These are phyloP conservation scores for Primulina huaijiensis DNA, from an alignment of 257 asterid genomes.

Conservation along the genomic window DNA sequence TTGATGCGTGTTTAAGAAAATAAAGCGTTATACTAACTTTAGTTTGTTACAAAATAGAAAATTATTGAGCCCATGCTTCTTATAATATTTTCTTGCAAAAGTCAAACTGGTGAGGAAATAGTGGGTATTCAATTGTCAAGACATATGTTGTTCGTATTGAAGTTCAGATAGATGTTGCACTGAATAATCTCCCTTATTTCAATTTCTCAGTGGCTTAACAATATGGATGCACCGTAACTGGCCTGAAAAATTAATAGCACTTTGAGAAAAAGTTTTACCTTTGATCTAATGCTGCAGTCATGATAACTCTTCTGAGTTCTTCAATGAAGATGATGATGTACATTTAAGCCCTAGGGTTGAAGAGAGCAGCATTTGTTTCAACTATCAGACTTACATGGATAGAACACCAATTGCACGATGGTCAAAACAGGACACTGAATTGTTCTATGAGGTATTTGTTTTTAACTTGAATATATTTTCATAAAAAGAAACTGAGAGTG, in stretches of 20 bases:
- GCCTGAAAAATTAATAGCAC: too few relatives aligned
- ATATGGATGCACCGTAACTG: too few relatives aligned
- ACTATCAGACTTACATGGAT: constrained; percentile 79
- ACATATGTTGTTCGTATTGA: too few relatives aligned
- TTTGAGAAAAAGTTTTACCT: too few relatives aligned
- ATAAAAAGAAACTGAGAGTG: not conserved
- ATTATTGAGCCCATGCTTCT: not conserved
- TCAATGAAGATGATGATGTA: constrained; percentile 41
- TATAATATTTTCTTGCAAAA: constrained; percentile 7
- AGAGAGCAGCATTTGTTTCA: constrained; percentile 49
- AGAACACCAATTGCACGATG: constrained; percentile 64
- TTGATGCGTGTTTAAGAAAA: constrained; percentile 6
- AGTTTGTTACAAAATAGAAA: not conserved
- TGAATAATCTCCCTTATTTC: too few relatives aligned
- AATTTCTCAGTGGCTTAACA: too few relatives aligned
- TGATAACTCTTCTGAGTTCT: constrained; percentile 36
- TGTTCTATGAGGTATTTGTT: constrained; percentile 73
- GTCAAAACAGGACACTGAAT: constrained; percentile 83
- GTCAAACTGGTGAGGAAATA: not conserved
- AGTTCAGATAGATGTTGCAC: too few relatives aligned
- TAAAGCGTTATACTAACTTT: not conserved
- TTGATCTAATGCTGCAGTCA: constrained; percentile 30
- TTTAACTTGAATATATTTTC: constrained; percentile 4
- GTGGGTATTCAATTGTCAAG: not conserved
- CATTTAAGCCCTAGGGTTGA: constrained; percentile 37